Base-by-base conservation (phyloP, 2,329 filamentous ascomycete species). In the Nothophaeocryptopus gaeumannii region DNA sequence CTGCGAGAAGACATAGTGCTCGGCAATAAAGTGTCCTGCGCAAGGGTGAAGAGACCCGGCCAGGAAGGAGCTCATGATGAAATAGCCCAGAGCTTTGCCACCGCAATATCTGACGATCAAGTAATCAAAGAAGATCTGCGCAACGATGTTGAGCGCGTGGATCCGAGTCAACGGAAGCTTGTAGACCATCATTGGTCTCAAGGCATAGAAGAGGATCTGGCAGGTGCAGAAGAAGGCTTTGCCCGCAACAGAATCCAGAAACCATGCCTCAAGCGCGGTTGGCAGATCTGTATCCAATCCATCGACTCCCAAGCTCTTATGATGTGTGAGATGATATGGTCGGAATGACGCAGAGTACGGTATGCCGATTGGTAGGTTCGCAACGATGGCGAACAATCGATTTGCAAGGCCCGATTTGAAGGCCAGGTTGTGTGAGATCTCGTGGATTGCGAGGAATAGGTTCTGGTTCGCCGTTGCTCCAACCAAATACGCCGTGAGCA, bases 211-310 rank as follows among this genome's bases (percentile, higher is more conserved):
- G 68, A 99, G 81, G 71, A 99, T 96, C 74, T 99, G 93, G 76
- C 96, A 99, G 60, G 93, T 99, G 75, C 88, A 92, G 80, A 99
- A 99, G 78, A 99, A 99, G 59, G 93, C 86, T 74, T 99, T 99
- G 70, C 93, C 93, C 13, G 92, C 82, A 62, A 99, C 85, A 7
- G 90, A 96, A 76, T 99, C 88, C 63, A 99, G 85, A 69, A 99
- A 86, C 67, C 95, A 74, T 56, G 90, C 92, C 75, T 99, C 93
- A 43, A 96, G 72, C 41, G 88, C 83, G 13, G 93, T 97, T 16
- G 93, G 93, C 26, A 99, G 84, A 67, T 99, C 93, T 38, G 92
- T 96, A 70, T 99, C 93, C 37, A 99, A 82, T 49, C 93, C 93
- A 64, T 96, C 89, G 43, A 99, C 92, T 54, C 93, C 93, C 45